Base-by-base conservation (phyloP, 2,329 filamentous ascomycete species). In the Phyllosticta paracitricarpa region DNA sequence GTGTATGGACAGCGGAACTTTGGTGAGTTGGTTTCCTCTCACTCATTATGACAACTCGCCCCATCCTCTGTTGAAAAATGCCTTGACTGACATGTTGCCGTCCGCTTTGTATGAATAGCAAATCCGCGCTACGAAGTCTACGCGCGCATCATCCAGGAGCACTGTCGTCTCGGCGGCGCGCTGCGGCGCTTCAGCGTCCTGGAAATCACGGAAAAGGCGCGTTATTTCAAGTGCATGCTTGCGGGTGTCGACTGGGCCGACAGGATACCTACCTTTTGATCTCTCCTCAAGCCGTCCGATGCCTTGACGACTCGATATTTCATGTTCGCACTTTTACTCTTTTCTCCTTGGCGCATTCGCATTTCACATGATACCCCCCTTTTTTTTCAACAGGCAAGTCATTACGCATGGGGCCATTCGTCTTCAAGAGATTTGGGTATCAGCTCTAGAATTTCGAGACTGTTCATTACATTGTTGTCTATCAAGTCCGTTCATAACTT, bases 141-240 rank as follows among this genome's bases (percentile, higher is more conserved):
- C 30, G 63, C 68, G n/a, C 61, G 61, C 7, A 68, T 73, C 6
- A 73, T 75, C 53, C 51, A 58, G 19, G 54, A 40, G 1, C 66
- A 70, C 60, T 75, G 73, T 59, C 28, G 63, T 0, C 66, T 65
- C 7, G 61, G 65, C 2, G 68, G 69, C 5, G 30, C 59, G 0
- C 51, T 75, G 25, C 67, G 71, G 12, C 63, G 65, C 17, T 72
- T 69, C 56, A 71, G 55, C 8, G 72, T 73, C 4, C 53, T 62
- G 1, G 69, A 73, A 14, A 72, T 73, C 25, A 64, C 65, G 4
- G 54, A 62, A 6, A 67, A 67, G 59, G 69, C 70, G 28, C 62
- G 61, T 3, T 65, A 63, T 56, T 53, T 73, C 1, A 66, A 67
- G n/a, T 63, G 61, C 7, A 56, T 60, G 2, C 63, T 66, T n/a